Evolutionary conservation across 306 rosid genomes (phyloP), one percentile per base, ranked within the genome.

Genomic region (Vigna trinervia): DNA sequence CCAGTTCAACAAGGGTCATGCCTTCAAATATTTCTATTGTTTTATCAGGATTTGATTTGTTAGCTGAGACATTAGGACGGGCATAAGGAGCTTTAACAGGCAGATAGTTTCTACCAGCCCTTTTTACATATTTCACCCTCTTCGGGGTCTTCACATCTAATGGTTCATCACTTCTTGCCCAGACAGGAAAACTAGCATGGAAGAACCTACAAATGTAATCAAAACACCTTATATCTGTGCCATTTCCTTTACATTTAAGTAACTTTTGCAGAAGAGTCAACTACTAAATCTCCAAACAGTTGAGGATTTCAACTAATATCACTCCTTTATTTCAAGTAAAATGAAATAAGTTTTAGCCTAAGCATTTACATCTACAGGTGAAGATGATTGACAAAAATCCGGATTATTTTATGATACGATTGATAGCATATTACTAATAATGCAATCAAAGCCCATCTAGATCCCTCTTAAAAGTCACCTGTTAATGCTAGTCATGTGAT

Each of bases 1-100:
- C 88, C 85, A 94, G 90, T 84, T 94, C 97, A 62, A 74, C 86
- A 61, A 89, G 77, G 57, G 95, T 86, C 95, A 94, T 94, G 78
- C 98, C 96, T 81, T 94, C 97, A 83, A 90, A 94, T 81, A 94
- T 89, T 79, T 94, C 98, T 69, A 94, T 58, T 57, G 84, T 89
- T 82, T 86, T 93, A 79, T 88, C 94, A 20, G 76, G 78, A 69
- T 71, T 41, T 59, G 89, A 70, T 84, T 85, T 87, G 76, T 81
- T 51, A 72, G 87, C 65, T 76, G 69, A 69, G 81, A 86, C 86
- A 2, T 81, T 88, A 57, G 84, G 90, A 82, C 89, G 89, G 73
- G 89, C 91, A 83, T 90, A 83, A 22, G 90, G 93, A 73, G 97
- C 88, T 51, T 89, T 96, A 76, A 89, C 93, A 38, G 94, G 95